These are phyloP conservation scores for Blastocystis sp. DNA, from an alignment of 352 stramenopile species.

Conservation along the genomic window DNA sequence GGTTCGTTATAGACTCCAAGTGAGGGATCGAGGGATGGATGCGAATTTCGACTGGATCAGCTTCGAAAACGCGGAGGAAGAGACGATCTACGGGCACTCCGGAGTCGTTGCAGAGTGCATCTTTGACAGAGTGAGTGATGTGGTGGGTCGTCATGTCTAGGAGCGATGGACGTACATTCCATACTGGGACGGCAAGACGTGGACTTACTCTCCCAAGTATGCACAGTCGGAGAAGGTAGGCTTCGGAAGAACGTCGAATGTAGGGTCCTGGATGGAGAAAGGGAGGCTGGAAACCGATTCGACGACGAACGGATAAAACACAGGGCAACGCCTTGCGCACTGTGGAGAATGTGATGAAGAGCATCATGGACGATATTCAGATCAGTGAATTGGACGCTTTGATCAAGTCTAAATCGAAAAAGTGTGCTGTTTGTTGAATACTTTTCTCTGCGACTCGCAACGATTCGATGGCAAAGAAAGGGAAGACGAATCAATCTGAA, in stretches of 20 bases:
- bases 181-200: not conserved
- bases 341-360: constrained; percentile 48
- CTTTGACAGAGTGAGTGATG: not conserved
- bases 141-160: not conserved
- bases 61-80: constrained; percentile 15
- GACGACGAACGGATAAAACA: constrained; percentile 39
- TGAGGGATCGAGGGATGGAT: not conserved
- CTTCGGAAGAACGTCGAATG: not conserved
- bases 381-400: constrained; percentile 16
- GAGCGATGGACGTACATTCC: constrained; percentile 51
- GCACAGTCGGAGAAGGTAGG: not conserved
- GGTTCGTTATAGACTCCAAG: not conserved
- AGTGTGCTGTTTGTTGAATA: constrained; percentile 3
- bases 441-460: not conserved
- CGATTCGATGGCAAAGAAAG: constrained; percentile 2
- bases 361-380: constrained; percentile 47
- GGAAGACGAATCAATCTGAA: not conserved
- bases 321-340: not conserved
- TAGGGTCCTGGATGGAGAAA: constrained; percentile 57
- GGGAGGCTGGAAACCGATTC: constrained; percentile 57
- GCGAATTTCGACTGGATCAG: constrained; percentile 30
- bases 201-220: not conserved
- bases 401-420: constrained; percentile 16
- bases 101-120: constrained; percentile 3
- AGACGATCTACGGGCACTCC: not conserved